Evolutionary conservation across 495 filamentous ascomycete genomes (phyloP), one percentile per base, ranked within the genome.

Genomic region (Xylaria flabelliformis): DNA sequence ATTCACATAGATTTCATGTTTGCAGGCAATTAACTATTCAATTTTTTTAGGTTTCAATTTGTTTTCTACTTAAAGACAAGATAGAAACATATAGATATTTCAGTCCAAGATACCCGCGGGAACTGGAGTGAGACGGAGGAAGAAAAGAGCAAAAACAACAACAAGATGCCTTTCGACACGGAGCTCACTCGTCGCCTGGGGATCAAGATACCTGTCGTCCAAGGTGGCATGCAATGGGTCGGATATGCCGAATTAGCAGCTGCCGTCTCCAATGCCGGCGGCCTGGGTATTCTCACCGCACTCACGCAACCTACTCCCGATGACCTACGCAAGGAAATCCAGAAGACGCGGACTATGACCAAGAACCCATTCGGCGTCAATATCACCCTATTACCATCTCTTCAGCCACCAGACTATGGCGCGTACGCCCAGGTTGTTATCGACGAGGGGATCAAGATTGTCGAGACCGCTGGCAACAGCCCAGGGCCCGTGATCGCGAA

Each of bases 391-490:
- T 91, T 99, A 70, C 96, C 96, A 46, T 89, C 96, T 55, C 84
- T 98, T 39, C 89, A 93, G 0, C 94, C 96, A 15, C 96, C 96
- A 0, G 90, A 98, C 87, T 99, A 98, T 80, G 88, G 81, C 63
- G 96, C 93, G 67, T 99, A 97, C 84, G 94, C 96, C 44, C 93
- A 92, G 79, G 93, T 95, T 32, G 91, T 96, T 79, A 95, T 99
- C 72, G 94, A 97, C 72, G 94, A 97, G 82, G 95, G 95, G 29
- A 88, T 99, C 84, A 91, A 89, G 77, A 93, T 99, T 75, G 96
- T 99, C 75, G 96, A 99, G 85, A 99, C 96, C 8, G 96, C 96
- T 13, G 96, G 96, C 58, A 98, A 99, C 85, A 92, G 89, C 79
- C 96, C 96, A 0, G 96, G 94, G 17, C 93, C 94, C 19, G 91